Base-by-base conservation (phyloP, 345 rosid species). In the Eucalyptus pumila region DNA sequence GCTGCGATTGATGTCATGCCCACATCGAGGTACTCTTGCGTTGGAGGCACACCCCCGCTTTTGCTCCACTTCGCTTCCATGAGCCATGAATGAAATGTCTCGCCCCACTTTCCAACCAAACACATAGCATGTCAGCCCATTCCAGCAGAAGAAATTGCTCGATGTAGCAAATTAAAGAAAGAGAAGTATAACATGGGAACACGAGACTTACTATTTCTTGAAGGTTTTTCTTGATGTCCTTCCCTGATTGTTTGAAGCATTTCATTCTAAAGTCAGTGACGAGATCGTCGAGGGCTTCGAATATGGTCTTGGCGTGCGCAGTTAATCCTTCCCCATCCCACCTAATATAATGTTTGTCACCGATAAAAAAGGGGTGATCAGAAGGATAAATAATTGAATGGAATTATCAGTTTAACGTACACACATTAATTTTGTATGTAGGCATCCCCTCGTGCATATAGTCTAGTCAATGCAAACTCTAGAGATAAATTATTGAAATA, bases 61-160 rank as follows among this genome's bases (percentile, higher is more conserved):
- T 62, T 92, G 89, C 95, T 93, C 95, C 96, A 94, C 62, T 88
- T 87, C 4, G 96, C 93, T 94, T 96, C 98, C 54, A 44, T 54
- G 44, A 93, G 91, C 98, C 95, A 95, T 30, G 97, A 89, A 44
- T 69, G 92, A 90, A 96, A 96, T 87, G 97, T 94, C 87, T 95
- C 96, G 14, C 56, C 17, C 98, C 97, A 96, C 97, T 96, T 47
- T 44, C 30, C 90, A 87, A 2, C 37, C 45, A 81, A 37, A 19
- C 54, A 80, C 47, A 21, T 17, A 23, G 21, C 30, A 8, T 24
- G 30, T 48, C 19, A 11, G 24, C 27, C 47, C 58, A n/a, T 44
- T 54, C 23, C 4, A 3, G 14, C 13, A 26, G n/a, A 26, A 26
- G 48, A 47, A 3, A 60, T 60, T 60, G 67, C 32, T 60, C 32